Evolutionary conservation across 208 protist genomes (phyloP).

Genomic region (Leishmania turanica): DNA sequence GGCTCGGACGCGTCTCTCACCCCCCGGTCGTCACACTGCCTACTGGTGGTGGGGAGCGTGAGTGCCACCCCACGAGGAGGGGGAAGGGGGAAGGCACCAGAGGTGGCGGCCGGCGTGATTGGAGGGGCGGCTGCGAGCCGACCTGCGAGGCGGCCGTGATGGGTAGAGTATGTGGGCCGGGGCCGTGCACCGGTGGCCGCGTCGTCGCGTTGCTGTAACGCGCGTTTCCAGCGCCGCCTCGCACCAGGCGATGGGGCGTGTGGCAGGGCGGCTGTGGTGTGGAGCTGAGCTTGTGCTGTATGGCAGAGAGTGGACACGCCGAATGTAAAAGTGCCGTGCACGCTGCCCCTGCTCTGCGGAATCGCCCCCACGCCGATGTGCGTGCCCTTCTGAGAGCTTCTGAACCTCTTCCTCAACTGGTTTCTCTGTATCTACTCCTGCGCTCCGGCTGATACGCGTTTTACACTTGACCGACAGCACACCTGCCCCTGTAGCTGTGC

Average conservation of each 20-base stretch:
- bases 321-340: too few species aligned
- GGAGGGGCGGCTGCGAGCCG: neutral
- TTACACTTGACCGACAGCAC: neutral
- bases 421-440: neutral
- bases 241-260: neutral
- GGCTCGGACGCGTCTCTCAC: neutral
- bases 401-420: neutral
- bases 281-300: neutral
- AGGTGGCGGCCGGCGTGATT: neutral
- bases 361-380: neutral
- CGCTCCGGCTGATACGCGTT: too few species aligned
- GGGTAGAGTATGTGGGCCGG: neutral
- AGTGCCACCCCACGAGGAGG: neutral
- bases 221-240: neutral
- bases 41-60: neutral
- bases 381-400: neutral
- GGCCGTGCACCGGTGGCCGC: neutral
- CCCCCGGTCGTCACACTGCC: neutral
- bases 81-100: neutral
- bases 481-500: neutral
- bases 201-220: neutral
- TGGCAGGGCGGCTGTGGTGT: neutral
- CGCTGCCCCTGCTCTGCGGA: neutral
- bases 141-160: neutral
- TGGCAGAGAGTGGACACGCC: neutral